Conservation (phyloP, 306 rosid species). For the Crataegus laevigata region DNA sequence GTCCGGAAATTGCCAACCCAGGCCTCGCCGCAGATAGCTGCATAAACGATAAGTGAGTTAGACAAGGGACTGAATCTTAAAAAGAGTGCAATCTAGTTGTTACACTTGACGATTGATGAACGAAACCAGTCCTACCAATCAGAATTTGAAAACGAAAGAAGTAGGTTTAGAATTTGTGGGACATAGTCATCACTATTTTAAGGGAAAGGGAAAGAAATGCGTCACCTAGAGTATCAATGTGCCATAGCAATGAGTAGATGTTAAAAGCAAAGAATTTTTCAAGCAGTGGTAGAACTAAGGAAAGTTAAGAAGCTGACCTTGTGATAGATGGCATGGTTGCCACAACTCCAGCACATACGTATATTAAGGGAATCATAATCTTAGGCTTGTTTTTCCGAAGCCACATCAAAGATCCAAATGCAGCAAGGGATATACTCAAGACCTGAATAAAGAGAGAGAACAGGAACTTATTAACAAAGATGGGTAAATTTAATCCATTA, state of each 20-base stretch:
- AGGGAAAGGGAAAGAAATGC: neutral
- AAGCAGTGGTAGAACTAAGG: neutral
- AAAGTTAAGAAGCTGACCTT: conserved; percentile 48
- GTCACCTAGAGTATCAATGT: neutral
- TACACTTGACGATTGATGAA: neutral
- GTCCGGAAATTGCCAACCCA: conserved; percentile 89
- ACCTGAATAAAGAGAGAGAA: conserved; percentile 44
- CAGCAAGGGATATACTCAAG: conserved; percentile 89
- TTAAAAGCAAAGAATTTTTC: neutral
- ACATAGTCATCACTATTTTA: neutral
- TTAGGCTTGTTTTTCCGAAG: conserved; percentile 92
- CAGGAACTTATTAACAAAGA: neutral
- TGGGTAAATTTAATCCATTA: neutral
- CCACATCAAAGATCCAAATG: conserved; percentile 96
- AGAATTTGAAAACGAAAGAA: neutral
- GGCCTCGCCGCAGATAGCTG: conserved; percentile 87
- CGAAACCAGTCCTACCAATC: neutral
- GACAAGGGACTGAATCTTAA: neutral
- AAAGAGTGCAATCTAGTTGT: neutral
- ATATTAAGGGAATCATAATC: conserved; percentile 82
- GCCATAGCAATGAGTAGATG: neutral
- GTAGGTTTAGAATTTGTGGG: neutral
- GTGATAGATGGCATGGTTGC: conserved; percentile 98
- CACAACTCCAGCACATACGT: conserved; percentile 64
- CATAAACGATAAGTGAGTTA: conserved; percentile 20